Conservation (phyloP, 2,329 filamentous ascomycete species). For the Fonsecaea pedrosoi region DNA sequence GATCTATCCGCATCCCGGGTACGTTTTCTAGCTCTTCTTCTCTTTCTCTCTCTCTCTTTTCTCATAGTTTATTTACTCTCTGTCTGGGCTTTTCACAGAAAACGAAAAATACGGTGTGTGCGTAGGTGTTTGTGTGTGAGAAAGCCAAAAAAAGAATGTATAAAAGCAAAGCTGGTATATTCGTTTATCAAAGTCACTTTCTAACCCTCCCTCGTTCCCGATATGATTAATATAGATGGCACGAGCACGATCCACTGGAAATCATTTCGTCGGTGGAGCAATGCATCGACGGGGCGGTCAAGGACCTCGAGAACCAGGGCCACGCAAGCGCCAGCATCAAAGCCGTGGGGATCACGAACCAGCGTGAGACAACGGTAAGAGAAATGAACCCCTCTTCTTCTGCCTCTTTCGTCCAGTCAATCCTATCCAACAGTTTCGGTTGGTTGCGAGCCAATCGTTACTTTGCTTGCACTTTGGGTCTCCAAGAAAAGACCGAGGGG, state of each 20-base stretch:
- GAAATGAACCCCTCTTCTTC: not conserved
- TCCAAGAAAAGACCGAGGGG: too few species aligned
- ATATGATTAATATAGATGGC: constrained; percentile 66
- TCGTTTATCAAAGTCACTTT: too few species aligned
- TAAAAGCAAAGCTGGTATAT: too few species aligned
- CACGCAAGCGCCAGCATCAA: constrained; percentile 71
- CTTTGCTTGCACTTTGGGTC: too few species aligned
- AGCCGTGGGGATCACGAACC: constrained; percentile 84
- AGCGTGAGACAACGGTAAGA: constrained; percentile 76
- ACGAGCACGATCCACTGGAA: constrained; percentile 83
- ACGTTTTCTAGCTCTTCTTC: constrained; percentile 33
- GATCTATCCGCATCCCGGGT: constrained; percentile 84
- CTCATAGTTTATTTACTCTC: too few species aligned
- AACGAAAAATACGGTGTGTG: too few species aligned
- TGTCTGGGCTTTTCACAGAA: too few species aligned
- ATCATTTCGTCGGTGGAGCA: constrained; percentile 75
- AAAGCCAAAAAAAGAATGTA: too few species aligned
- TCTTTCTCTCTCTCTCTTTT: too few species aligned
- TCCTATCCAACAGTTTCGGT: not conserved
- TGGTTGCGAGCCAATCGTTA: constrained; percentile 6
- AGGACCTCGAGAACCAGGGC: constrained; percentile 73
- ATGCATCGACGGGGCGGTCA: constrained; percentile 79
- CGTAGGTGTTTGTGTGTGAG: too few species aligned
- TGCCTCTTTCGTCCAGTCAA: not conserved
- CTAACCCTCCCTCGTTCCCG: not conserved